Conservation (phyloP, 306 rosid genomes). For the Urtica urens region DNA sequence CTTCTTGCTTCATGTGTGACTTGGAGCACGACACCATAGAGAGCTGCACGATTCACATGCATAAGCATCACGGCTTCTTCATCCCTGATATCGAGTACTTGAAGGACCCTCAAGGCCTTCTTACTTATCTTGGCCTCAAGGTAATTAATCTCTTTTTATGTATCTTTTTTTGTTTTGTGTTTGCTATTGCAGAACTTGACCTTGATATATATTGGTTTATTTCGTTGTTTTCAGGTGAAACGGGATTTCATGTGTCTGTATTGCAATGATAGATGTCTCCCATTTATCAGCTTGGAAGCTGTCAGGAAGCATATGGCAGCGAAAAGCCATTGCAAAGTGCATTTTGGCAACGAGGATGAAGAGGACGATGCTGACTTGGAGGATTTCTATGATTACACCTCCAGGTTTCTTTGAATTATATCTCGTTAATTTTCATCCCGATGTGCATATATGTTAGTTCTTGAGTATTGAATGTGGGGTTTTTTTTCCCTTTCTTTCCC, state of each 20-base stretch:
- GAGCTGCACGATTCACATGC: constrained; percentile 94
- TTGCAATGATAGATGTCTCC: constrained; percentile 76
- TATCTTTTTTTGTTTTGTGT: background rate
- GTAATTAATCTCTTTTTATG: constrained; percentile 20
- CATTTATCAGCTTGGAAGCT: constrained; percentile 87
- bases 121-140: constrained; percentile 85
- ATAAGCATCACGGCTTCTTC: constrained; percentile 90
- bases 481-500: constrained; percentile 6
- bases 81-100: constrained; percentile 87
- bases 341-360: constrained; percentile 73
- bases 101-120: constrained; percentile 83
- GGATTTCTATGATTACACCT: constrained; percentile 85
- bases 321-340: constrained; percentile 90
- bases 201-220: background rate
- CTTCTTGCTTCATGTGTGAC: constrained; percentile 84
- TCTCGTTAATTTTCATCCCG: background rate
- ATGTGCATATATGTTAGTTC: too few species aligned
- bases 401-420: constrained; percentile 43
- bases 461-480: background rate
- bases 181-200: too few species aligned
- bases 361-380: constrained; percentile 86
- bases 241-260: constrained; percentile 80
- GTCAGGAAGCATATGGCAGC: constrained; percentile 97
- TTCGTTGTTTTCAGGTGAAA: constrained; percentile 47
- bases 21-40: constrained; percentile 49